phyloP scores from a whole-genome alignment of 352 stramenopile species.

The Stephanocyclus meneghinianus region DNA sequence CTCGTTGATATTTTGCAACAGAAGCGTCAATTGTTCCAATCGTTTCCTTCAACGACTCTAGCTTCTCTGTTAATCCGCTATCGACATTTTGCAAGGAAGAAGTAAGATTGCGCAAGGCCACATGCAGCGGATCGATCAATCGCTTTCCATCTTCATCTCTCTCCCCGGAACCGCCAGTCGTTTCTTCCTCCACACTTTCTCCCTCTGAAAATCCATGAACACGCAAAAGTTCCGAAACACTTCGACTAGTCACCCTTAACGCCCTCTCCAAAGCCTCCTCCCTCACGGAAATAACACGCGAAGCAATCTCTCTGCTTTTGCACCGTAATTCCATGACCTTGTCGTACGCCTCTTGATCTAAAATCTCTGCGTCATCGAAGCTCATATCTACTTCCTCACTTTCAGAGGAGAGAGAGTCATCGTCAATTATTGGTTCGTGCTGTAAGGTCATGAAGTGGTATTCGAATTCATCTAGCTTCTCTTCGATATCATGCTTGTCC shows the following conservation, averaged over 20 bases:
- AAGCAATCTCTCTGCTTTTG: slow-evolving; percentile 28
- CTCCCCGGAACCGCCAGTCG: not conserved
- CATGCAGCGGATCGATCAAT: slow-evolving; percentile 25
- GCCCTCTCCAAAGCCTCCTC: slow-evolving; percentile 20
- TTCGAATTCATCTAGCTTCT: slow-evolving; percentile 29
- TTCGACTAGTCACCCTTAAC: slow-evolving; percentile 16
- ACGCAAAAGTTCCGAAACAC: slow-evolving; percentile 30
- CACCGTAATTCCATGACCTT: slow-evolving; percentile 30
- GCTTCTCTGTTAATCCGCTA: slow-evolving; percentile 28
- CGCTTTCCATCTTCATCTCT: slow-evolving; percentile 1
- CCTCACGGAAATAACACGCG: slow-evolving; percentile 27
- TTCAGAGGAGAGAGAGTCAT: slow-evolving; percentile 24
- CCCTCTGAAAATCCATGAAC: slow-evolving; percentile 37
- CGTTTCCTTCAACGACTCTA: slow-evolving; percentile 43
- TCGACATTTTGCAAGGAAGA: slow-evolving; percentile 34
- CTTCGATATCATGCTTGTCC: slow-evolving; percentile 26
- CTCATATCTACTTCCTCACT: slow-evolving; percentile 25
- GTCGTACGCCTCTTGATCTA: slow-evolving; percentile 37
- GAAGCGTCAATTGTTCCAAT: slow-evolving; percentile 44
- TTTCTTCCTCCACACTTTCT: not conserved
- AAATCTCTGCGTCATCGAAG: slow-evolving; percentile 50
- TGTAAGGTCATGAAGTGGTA: slow-evolving; percentile 9
- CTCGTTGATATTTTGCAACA: slow-evolving; percentile 37
- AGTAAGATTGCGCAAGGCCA: slow-evolving; percentile 33
- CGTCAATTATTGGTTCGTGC: not conserved